phyloP scores from a whole-genome alignment of 257 asterid species.

The Jasminum sambac region DNA sequence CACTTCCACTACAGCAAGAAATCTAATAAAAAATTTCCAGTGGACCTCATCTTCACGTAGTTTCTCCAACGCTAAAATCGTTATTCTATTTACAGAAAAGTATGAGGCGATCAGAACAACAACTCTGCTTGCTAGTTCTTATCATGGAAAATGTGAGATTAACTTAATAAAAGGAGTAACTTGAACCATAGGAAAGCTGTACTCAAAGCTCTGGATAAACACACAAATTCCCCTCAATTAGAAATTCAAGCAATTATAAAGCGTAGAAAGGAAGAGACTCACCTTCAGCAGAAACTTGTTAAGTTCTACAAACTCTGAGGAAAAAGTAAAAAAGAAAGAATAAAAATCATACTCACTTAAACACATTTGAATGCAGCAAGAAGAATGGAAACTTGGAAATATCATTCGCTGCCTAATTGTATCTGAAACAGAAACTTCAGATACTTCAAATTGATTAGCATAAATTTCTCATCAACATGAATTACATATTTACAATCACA shows the following conservation, averaged over 20 bases:
- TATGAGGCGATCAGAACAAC: neutral
- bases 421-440: neutral
- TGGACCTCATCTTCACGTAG: neutral
- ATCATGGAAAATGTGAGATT: neutral
- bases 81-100: conserved; percentile 4
- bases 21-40: neutral
- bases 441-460: neutral
- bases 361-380: neutral
- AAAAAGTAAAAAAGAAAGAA: conserved; percentile 16
- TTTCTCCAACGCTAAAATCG: neutral
- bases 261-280: conserved; percentile 27
- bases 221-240: neutral
- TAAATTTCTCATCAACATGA: neutral
- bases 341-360: neutral
- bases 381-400: neutral
- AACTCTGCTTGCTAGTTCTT: conserved; percentile 10
- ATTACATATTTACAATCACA: neutral
- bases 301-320: conserved; percentile 67
- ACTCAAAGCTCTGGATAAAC: neutral
- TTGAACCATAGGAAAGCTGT: neutral
- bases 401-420: conserved; percentile 8
- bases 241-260: neutral
- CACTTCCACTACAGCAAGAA: conserved; percentile 7
- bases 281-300: conserved; percentile 86
- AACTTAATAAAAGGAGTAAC: conserved; percentile 3